These are phyloP conservation scores for Ascochyta koolunga DNA, from an alignment of 2,329 filamentous ascomycete species.

Conservation along the genomic window DNA sequence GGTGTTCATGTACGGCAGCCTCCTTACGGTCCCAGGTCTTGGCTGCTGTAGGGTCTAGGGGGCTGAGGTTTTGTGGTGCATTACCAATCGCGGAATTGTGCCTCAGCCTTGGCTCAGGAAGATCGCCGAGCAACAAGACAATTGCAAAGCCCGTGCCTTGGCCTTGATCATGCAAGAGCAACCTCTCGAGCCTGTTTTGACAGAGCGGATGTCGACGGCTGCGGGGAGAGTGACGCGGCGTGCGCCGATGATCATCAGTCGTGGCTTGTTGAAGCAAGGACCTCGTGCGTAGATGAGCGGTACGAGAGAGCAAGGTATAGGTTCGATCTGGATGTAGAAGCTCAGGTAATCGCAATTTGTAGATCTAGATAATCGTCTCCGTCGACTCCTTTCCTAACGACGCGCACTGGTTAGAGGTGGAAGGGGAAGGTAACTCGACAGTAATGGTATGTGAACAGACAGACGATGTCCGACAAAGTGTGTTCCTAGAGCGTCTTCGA, in stretches of 20 bases:
- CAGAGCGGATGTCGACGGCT: background rate
- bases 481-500: background rate
- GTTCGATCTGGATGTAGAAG: conserved; percentile 3
- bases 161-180: background rate
- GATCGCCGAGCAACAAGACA: background rate
- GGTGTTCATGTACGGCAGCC: conserved; percentile 1
- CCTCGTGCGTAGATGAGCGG: background rate
- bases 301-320: background rate
- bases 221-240: background rate
- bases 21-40: conserved; percentile 13
- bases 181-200: background rate
- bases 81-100: conserved; percentile 5
- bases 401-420: background rate
- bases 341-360: conserved; percentile 1
- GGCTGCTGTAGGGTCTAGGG: conserved; percentile 2
- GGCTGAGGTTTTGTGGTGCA: background rate
- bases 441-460: background rate
- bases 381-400: background rate
- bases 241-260: conserved; percentile 1
- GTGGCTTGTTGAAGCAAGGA: background rate
- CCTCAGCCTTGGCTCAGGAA: background rate
- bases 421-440: background rate
- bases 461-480: background rate
- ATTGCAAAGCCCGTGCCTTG: background rate
- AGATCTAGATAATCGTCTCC: background rate